These are phyloP conservation scores for Paspalum notatum DNA, from an alignment of 176 grass and related monocot species.

Conservation along the genomic window DNA sequence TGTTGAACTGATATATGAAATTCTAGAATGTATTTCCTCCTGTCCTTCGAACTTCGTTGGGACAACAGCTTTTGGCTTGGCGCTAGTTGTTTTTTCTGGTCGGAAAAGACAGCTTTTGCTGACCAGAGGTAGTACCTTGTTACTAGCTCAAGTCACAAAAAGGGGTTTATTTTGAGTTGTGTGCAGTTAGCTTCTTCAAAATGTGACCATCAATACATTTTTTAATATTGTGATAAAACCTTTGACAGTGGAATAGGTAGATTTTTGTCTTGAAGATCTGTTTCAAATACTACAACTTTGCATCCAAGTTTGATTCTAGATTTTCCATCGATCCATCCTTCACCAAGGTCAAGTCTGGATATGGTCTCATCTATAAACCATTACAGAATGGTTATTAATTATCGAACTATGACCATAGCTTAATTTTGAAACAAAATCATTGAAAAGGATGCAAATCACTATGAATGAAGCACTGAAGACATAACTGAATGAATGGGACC, in stretches of 20 bases:
- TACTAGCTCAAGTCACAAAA: not conserved
- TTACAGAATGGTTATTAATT: not conserved
- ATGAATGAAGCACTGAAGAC: not conserved
- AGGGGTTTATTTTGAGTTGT: not conserved
- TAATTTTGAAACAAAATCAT: not conserved
- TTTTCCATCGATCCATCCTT: not conserved
- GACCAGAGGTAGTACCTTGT: not conserved
- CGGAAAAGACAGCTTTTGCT: no score
- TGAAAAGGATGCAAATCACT: not conserved
- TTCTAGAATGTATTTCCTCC: not conserved
- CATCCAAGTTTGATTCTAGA: not conserved
- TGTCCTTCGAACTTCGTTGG: no score
- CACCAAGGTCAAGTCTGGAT: not conserved
- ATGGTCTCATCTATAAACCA: not conserved
- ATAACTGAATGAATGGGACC: conserved; percentile 2
- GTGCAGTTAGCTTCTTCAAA: not conserved
- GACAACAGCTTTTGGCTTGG: no score
- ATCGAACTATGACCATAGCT: not conserved
- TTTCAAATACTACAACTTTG: not conserved
- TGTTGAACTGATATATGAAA: conserved; percentile 1
- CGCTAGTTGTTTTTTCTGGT: no score
- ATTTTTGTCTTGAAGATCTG: not conserved
- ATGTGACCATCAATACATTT: not conserved
- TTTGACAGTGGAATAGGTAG: not conserved
- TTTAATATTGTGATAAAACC: not conserved